Percentiles rank a stretch among this genome's conserved stretches.
These are phyloP conservation scores for Diatrype stigma DNA, from an alignment of 2,329 filamentous ascomycete genomes.

Conservation along the genomic window DNA sequence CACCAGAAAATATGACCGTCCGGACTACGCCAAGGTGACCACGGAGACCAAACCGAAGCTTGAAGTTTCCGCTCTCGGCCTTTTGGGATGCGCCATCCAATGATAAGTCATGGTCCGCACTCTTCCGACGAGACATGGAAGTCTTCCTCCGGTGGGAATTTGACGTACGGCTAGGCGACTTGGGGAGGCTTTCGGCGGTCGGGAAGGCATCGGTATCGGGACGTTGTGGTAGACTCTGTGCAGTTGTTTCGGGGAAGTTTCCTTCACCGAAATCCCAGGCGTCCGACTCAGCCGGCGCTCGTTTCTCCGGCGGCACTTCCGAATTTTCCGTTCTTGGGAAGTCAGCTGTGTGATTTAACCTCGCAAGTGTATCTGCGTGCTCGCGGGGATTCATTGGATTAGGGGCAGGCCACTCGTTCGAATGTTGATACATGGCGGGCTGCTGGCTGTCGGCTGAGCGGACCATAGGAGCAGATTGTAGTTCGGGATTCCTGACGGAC, in stretches of 20 bases:
- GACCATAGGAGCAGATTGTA: conserved; percentile 47
- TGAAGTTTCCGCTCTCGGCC: conserved; percentile 74
- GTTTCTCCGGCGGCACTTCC: conserved; percentile 45
- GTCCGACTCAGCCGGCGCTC: conserved; percentile 54
- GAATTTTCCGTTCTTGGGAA: conserved; percentile 35
- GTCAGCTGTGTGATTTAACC: conserved; percentile 36
- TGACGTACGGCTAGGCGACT: conserved; percentile 69
- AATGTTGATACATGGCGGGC: conserved; percentile 30
- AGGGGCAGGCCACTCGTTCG: conserved; percentile 24
- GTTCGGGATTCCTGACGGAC: conserved; percentile 32
- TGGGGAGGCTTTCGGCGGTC: conserved; percentile 71
- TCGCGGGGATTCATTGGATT: conserved; percentile 16
- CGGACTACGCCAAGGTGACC: conserved; percentile 93
- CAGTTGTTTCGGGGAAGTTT: conserved; percentile 50
- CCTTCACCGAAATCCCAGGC: conserved; percentile 93
- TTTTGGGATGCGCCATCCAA: conserved; percentile 49
- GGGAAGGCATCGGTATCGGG: conserved; percentile 89
- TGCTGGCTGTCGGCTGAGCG: conserved; percentile 48
- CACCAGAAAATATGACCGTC: conserved; percentile 93
- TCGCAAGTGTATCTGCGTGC: conserved; percentile 22
- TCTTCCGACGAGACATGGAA: conserved; percentile 69
- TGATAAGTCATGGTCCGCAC: conserved; percentile 61
- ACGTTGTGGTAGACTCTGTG: conserved; percentile 51
- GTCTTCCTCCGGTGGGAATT: conserved; percentile 75
- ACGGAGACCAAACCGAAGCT: conserved; percentile 84